A percentile compares a stretch with the other conserved stretches of the same genome.
Evolutionary conservation across 108 stramenopile species (phyloP).

Genomic region (Fistulifera solaris): DNA sequence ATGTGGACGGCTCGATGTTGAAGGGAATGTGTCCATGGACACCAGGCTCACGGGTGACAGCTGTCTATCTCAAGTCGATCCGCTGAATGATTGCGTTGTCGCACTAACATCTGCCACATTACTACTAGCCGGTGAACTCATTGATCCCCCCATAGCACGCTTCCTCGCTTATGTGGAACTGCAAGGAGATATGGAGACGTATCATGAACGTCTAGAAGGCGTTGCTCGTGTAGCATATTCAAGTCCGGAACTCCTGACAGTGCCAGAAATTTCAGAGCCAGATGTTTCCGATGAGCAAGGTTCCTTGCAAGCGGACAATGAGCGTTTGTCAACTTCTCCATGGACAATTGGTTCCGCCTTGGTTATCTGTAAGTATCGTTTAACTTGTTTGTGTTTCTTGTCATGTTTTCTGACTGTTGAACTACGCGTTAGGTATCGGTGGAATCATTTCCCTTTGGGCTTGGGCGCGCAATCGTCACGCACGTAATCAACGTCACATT

Average conservation of each 20-base stretch:
- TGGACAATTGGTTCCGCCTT: slow-evolving; percentile 42
- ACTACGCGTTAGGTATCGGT: slow-evolving; percentile 14
- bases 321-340: slow-evolving; percentile 7
- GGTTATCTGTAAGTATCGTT: slow-evolving; percentile 13
- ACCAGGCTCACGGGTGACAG: not conserved
- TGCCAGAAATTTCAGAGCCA: not conserved
- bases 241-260: slow-evolving; percentile 20
- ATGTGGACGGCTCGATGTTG: slow-evolving; percentile 6
- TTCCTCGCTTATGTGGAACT: slow-evolving; percentile 19
- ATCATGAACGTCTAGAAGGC: slow-evolving; percentile 9
- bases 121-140: slow-evolving; percentile 2
- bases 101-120: not conserved
- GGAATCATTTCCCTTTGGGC: slow-evolving; percentile 24
- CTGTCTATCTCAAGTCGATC: not conserved
- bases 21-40: not conserved
- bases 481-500: slow-evolving; percentile 17
- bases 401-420: not conserved
- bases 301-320: not conserved
- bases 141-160: slow-evolving; percentile 15
- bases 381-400: not conserved
- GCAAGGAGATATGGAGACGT: slow-evolving; percentile 17
- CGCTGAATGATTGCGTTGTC: not conserved
- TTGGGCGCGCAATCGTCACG: slow-evolving; percentile 22
- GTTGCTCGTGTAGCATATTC: slow-evolving; percentile 9
- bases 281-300: not conserved